phyloP scores from a whole-genome alignment of 2,329 filamentous ascomycete genomes.

The Neonectria hederae region DNA sequence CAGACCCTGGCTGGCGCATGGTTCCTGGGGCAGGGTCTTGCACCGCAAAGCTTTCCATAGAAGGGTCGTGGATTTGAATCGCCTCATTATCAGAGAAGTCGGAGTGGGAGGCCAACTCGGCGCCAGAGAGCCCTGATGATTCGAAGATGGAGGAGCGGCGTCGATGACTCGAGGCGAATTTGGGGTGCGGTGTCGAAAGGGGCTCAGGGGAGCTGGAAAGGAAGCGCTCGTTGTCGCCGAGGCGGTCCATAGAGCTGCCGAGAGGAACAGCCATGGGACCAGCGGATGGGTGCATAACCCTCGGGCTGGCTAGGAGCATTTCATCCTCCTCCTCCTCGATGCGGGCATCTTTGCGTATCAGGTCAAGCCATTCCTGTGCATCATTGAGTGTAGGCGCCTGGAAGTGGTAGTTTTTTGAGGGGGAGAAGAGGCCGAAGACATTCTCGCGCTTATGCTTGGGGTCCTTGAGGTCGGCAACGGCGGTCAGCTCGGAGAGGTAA shows the following conservation, averaged over 20 bases:
- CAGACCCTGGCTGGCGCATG: slow-evolving; percentile 45
- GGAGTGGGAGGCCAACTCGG: slow-evolving; percentile 80
- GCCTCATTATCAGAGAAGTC: slow-evolving; percentile 82
- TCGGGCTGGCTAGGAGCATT: slow-evolving; percentile 76
- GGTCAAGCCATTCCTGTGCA: slow-evolving; percentile 84
- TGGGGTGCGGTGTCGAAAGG: slow-evolving; percentile 46
- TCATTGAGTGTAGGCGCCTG: slow-evolving; percentile 79
- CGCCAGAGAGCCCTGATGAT: slow-evolving; percentile 70
- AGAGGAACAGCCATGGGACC: slow-evolving; percentile 32
- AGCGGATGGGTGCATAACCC: slow-evolving; percentile 58
- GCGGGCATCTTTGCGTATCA: slow-evolving; percentile 81
- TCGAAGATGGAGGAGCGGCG: slow-evolving; percentile 71
- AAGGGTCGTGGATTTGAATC: slow-evolving; percentile 59
- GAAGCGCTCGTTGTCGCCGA: slow-evolving; percentile 53
- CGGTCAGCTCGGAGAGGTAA: slow-evolving; percentile 87
- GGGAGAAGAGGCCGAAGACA: slow-evolving; percentile 92
- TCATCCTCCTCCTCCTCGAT: slow-evolving; percentile 92
- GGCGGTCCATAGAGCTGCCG: slow-evolving; percentile 32
- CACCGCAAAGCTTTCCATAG: slow-evolving; percentile 60
- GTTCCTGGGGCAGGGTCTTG: slow-evolving; percentile 42
- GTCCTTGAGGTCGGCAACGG: slow-evolving; percentile 87
- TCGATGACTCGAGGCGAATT: slow-evolving; percentile 50
- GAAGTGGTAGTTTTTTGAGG: slow-evolving; percentile 90
- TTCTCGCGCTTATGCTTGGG: slow-evolving; percentile 87
- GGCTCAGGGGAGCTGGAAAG: slow-evolving; percentile 72